Base-by-base conservation (phyloP, 75 land plant species). In the Pinus albicaulis region DNA sequence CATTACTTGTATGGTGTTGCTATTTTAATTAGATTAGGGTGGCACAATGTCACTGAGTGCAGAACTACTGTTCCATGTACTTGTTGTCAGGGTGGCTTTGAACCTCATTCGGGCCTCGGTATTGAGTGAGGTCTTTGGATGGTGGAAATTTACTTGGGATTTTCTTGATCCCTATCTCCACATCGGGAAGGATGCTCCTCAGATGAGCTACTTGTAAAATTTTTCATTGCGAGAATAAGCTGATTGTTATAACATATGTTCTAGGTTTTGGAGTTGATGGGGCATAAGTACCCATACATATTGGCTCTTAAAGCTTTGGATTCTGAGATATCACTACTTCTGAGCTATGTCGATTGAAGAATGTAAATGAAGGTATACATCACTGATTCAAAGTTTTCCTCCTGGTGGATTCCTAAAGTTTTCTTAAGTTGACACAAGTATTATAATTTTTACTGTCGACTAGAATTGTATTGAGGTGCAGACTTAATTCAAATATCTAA, bases 101-200 rank as follows among this genome's bases (percentile, higher is more conserved):
- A 80, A 52, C 68, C 71, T 23, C 71, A 76, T 76, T 80, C 82
- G 25, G 68, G 79, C 52, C 80, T 80, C n/a, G 82, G 79, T 25
- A 80, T 80, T 68, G 82, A 80, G 31, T 80, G 34, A 23, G 52
- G 41, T 59, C 17, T 5, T 65, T 48, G 23, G 36, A 41, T 19
- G 65, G 34, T 74, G 76, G 76, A 28, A 74, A 74, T 58, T 74
- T 20, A 56, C n/a, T 28, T 74, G 65, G 66, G 66, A 17, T 15
- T 72, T 13, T 71, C 55, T 72, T 72, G 62, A 74, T 28, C 25
- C 56, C 72, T 26, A 20, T 64, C 68, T 64, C 14, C 26, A 24
- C 31, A 70, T 19, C 72, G 44, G 53, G 11, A 19, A 41, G 8
- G 53, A 70, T 34, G 55, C 23, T 59, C 13, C 72, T 70, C 72